These are phyloP conservation scores for Amaranthus palmeri DNA, from an alignment of 148 eudicot species.

Conservation along the genomic window DNA sequence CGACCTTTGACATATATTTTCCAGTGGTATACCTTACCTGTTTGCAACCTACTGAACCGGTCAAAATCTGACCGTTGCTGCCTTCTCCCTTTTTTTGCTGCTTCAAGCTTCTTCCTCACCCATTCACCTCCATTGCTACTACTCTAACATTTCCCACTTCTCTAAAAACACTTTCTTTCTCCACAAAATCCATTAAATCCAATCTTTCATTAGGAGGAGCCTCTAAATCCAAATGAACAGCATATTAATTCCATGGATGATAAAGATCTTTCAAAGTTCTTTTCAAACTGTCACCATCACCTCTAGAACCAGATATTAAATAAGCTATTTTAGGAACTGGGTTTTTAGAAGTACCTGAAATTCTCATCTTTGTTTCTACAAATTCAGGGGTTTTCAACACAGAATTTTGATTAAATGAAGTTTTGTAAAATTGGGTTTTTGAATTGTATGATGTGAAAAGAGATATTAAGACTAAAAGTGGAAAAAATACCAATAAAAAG, in stretches of 20 bases:
- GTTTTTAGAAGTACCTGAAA: constrained; percentile 26
- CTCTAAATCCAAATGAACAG: constrained; percentile 66
- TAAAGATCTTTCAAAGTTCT: constrained; percentile 62
- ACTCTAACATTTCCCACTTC: constrained; percentile 64
- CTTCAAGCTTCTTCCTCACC: too few species aligned
- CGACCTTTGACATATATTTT: too few species aligned
- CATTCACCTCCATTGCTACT: too few species aligned
- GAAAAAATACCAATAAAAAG: constrained; percentile 26
- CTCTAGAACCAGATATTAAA: constrained; percentile 65
- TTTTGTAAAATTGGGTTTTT: constrained; percentile 24
- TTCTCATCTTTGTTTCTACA: constrained; percentile 53
- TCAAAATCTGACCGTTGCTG: too few species aligned
- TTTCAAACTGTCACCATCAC: constrained; percentile 58
- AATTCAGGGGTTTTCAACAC: constrained; percentile 31
- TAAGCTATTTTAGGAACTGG: constrained; percentile 59
- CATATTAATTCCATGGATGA: constrained; percentile 68
- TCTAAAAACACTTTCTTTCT: constrained; percentile 41
- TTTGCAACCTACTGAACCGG: too few species aligned
- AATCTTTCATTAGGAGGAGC: constrained; percentile 52
- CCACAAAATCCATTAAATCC: constrained; percentile 51
- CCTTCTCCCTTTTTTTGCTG: too few species aligned
- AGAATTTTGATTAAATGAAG: background rate
- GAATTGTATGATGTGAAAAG: constrained; percentile 31
- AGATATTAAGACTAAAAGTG: constrained; percentile 36
- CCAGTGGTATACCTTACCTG: too few species aligned